Base-by-base conservation (phyloP, 129 eudicot genomes). In the Flaveria ramosissima region DNA sequence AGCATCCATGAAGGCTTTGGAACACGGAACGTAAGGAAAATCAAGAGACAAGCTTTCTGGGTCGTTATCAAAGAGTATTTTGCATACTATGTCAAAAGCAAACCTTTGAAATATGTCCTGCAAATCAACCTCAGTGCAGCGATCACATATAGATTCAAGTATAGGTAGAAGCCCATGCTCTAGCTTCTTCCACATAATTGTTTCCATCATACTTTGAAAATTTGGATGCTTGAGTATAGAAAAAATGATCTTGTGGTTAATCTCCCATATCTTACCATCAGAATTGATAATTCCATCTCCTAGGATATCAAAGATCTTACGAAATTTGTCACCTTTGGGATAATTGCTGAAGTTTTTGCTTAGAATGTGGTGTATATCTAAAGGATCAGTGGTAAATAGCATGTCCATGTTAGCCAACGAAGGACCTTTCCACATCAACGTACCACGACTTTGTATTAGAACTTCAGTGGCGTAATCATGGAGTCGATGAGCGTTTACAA, bases 41-140 rank as follows among this genome's bases (percentile, higher is more conserved):
- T 80, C 76, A 19, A 43, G 48, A 10, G 84, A 81, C 19, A 85
- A 72, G 51, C 87, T 61, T 14, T 52, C 7, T 0, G 77, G 88
- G 36, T 88, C 92, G 14, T 71, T 6, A 8, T 78, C 89, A 1
- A 78, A 30, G 24, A 86, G 48, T 39, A 83, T 14, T 6, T 12
- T 61, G 26, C 78, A 85, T 9, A 68, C 30, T 0, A 24, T 52
- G 77, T 88, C 88, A 79, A 85, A 85, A 7, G 85, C 47, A 26
- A 85, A 77, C 68, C 90, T 77, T 46, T 88, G 88, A 64, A 83
- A 73, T 11, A 88, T 30, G 1, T 88, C 88, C 16, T 88, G 85
- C 77, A 85, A 42, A 76, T 88, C 90, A 19, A 85, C 55, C 61
- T 53, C 78, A 2, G 11, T 45, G n/a, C 75, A 78, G 5, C 10